Conservation (phyloP, 179 eudicot species). For the Beta corolliflora region DNA sequence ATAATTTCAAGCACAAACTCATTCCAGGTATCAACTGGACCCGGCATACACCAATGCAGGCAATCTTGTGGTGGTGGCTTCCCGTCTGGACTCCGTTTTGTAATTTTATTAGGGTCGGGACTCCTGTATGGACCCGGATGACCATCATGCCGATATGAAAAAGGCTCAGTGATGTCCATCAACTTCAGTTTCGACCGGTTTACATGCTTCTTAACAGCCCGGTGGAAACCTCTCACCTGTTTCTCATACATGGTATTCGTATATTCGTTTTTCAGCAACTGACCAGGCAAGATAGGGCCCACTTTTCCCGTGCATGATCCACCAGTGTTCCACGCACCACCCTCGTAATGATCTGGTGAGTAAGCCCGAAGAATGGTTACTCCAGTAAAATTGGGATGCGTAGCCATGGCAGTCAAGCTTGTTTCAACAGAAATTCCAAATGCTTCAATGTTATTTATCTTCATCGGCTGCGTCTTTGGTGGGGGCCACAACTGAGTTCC, state of each 20-base stretch:
- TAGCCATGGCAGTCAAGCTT: constrained; percentile 59
- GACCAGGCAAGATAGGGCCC: constrained; percentile 53
- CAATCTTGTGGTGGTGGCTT: constrained; percentile 94
- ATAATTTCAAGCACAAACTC: constrained; percentile 75
- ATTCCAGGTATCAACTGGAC: constrained; percentile 87
- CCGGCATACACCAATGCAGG: constrained; percentile 96
- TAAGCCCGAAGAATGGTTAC: constrained; percentile 70
- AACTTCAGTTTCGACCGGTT: constrained; percentile 44
- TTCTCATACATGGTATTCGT: constrained; percentile 77
- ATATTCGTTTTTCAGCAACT: constrained; percentile 63
- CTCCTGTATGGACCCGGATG: constrained; percentile 86
- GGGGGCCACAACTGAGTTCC: constrained; percentile 91
- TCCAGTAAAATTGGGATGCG: constrained; percentile 68
- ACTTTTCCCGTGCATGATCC: constrained; percentile 90
- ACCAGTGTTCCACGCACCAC: constrained; percentile 91
- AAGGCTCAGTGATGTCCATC: constrained; percentile 74
- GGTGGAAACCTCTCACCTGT: constrained; percentile 63
- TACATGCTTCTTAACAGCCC: constrained; percentile 35
- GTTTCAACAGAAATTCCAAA: constrained; percentile 79
- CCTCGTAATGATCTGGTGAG: constrained; percentile 92
- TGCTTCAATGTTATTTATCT: constrained; percentile 64
- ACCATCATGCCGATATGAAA: constrained; percentile 74
- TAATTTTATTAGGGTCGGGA: constrained; percentile 74
- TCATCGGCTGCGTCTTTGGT: constrained; percentile 38
- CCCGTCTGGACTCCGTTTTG: constrained; percentile 66